Percentiles rank a stretch among this genome's conserved stretches.
These are phyloP conservation scores for Naganishia vishniacii DNA, from an alignment of 768 basidiomycete genomes.

Conservation along the genomic window DNA sequence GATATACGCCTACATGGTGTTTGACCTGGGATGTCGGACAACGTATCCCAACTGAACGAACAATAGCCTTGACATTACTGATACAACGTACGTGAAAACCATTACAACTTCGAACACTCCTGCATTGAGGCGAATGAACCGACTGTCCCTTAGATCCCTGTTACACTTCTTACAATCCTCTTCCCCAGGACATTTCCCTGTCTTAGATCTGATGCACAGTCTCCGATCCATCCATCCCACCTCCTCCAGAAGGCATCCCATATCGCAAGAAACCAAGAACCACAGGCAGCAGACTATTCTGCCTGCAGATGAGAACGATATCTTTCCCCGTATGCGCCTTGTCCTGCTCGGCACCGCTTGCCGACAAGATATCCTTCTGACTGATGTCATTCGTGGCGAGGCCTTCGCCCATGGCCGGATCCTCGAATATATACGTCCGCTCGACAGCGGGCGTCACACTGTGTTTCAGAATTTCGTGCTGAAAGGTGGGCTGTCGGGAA, in stretches of 20 bases:
- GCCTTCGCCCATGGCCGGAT: not conserved
- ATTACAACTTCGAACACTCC: too few species aligned
- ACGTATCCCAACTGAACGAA: too few species aligned
- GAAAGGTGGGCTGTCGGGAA: not conserved
- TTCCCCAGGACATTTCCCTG: too few species aligned
- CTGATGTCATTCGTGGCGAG: not conserved
- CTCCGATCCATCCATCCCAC: not conserved
- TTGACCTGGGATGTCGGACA: too few species aligned
- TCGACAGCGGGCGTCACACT: not conserved
- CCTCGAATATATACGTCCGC: not conserved
- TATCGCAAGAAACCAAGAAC: conserved; percentile 52
- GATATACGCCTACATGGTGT: too few species aligned
- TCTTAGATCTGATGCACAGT: too few species aligned
- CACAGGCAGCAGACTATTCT: conserved; percentile 78
- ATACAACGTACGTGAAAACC: too few species aligned
- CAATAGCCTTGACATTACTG: too few species aligned
- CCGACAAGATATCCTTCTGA: not conserved
- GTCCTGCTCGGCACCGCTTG: not conserved
- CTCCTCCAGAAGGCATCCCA: conserved; percentile 2
- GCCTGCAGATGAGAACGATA: conserved; percentile 73
- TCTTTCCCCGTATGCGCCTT: conserved; percentile 61
- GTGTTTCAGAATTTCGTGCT: not conserved
- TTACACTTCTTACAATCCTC: too few species aligned
- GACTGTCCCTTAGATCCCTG: too few species aligned
- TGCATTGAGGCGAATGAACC: too few species aligned